Base-by-base conservation (phyloP, 2,329 filamentous ascomycete species). In the Cladorrhinum sp. region DNA sequence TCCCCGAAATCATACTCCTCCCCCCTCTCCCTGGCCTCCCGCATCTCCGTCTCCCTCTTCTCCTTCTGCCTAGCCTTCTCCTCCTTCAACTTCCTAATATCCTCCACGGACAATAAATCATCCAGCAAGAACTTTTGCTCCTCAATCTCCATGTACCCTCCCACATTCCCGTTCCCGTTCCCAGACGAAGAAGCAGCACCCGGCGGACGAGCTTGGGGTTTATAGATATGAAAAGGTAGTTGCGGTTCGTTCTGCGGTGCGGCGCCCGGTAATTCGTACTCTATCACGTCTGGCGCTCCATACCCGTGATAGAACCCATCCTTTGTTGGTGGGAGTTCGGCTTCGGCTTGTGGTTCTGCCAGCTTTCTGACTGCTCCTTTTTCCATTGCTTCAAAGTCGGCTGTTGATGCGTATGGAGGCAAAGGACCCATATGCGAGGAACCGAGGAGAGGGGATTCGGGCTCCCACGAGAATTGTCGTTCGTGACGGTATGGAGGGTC, bases 91-190 rank as follows among this genome's bases (percentile, higher is more conserved):
- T 60, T 61, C 42, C 46, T n/a, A 30, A 71, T 64, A 49, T 70
- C 69, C 12, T 54, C 63, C 46, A 69, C 66, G n/a, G 60, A 58
- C 51, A 71, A 48, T 58, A 59, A 63, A 52, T 69, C 66, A 18
- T 58, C 53, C 57, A 71, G 46, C 61, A 71, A 59, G n/a, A 71
- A 67, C 56, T 71, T 71, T 26, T 70, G 68, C 61, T 71, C 69
- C 16, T 68, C 65, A 36, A 69, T 64, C 48, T 68, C 67, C 48
- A 66, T 54, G n/a, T 49, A 14, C 23, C 62, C 39, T 2, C 49
- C 10, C 6, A 18, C 51, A 6, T 39, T 20, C 26, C 26, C 9
- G n/a, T n/a, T n/a, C n/a, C n/a, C n/a, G n/a, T n/a, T n/a, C 30
- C 48, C 20, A 48, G 23, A 16, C 28, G 55, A 51, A 18, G 16